Conservation (phyloP, 495 filamentous ascomycete species). For the Lophiotrema nucula region DNA sequence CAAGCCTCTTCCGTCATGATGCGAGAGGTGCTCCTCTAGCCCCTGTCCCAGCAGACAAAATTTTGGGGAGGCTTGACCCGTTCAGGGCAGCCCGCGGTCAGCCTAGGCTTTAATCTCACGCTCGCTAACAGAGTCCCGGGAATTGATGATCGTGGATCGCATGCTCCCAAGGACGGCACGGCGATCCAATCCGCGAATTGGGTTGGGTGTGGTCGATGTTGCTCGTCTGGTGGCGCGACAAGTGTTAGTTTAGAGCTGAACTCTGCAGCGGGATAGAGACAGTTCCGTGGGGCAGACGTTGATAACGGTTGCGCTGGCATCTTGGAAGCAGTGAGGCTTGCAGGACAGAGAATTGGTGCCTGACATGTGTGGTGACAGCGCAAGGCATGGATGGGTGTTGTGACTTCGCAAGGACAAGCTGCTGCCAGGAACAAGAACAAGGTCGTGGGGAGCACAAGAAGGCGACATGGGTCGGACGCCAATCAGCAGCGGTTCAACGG, state of each 20-base stretch:
- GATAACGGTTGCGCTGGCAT: too few relatives aligned
- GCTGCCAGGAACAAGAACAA: slow-evolving; percentile 9
- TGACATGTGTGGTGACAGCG: slow-evolving; percentile 27
- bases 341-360: slow-evolving; percentile 13
- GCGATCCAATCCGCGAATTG: slow-evolving; percentile 9
- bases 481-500: slow-evolving; percentile 29
- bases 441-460: slow-evolving; percentile 1
- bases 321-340: slow-evolving; percentile 4
- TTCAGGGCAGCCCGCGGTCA: not conserved
- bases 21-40: not conserved
- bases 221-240: not conserved
- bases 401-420: slow-evolving; percentile 4
- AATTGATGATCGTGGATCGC: slow-evolving; percentile 10
- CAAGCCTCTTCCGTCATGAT: slow-evolving; percentile 23
- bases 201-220: not conserved
- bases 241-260: too few relatives aligned
- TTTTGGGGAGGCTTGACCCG: slow-evolving; percentile 9
- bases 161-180: slow-evolving; percentile 3
- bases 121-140: slow-evolving; percentile 26
- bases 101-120: not conserved
- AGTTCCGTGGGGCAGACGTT: too few relatives aligned
- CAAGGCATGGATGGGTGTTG: slow-evolving; percentile 2
- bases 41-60: slow-evolving; percentile 26
- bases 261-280: too few relatives aligned
- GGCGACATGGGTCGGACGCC: slow-evolving; percentile 6